phyloP scores from a whole-genome alignment of 2,329 filamentous ascomycete species.

The Colletotrichum caudatum region DNA sequence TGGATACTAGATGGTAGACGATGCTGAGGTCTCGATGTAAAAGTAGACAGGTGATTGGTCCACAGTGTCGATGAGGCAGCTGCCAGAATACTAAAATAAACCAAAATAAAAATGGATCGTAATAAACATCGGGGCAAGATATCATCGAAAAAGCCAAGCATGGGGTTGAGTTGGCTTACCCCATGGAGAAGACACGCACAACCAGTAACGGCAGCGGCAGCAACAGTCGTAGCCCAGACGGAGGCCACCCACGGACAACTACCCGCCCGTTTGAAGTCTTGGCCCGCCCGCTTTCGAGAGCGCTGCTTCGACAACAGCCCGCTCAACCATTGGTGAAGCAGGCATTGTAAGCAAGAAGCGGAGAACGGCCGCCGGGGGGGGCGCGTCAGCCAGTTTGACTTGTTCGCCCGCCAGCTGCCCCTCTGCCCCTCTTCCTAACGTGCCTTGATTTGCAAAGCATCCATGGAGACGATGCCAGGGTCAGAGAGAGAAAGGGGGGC shows the following conservation, averaged over 20 bases:
- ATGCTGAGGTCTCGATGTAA: conserved; percentile 5
- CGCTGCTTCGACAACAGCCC: neutral
- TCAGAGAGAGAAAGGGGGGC: neutral
- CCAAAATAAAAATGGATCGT: conserved; percentile 16
- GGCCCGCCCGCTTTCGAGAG: conserved; percentile 20
- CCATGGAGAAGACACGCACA: conserved; percentile 31
- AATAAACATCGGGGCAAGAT: conserved; percentile 14
- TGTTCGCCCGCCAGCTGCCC: conserved; percentile 6
- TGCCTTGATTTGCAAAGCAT: conserved; percentile 32
- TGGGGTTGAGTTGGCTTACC: conserved; percentile 24
- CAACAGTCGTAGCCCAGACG: neutral
- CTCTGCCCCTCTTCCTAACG: neutral
- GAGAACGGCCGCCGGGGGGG: conserved; percentile 1
- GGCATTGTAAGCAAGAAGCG: conserved; percentile 37
- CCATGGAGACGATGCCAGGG: conserved; percentile 19
- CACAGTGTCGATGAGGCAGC: neutral
- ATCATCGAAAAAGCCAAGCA: conserved; percentile 37
- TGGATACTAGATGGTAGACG: conserved; percentile 5
- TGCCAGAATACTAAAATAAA: neutral
- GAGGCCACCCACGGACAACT: conserved; percentile 18
- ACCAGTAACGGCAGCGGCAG: neutral
- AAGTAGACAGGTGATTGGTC: neutral
- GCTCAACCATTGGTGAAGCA: conserved; percentile 33
- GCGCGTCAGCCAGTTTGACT: conserved; percentile 17
- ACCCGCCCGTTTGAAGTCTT: conserved; percentile 28